Percentiles rank a stretch among this genome's conserved stretches.
phyloP scores from a whole-genome alignment of 768 basidiomycete species.

The Chalciporus sphaerocephalus region DNA sequence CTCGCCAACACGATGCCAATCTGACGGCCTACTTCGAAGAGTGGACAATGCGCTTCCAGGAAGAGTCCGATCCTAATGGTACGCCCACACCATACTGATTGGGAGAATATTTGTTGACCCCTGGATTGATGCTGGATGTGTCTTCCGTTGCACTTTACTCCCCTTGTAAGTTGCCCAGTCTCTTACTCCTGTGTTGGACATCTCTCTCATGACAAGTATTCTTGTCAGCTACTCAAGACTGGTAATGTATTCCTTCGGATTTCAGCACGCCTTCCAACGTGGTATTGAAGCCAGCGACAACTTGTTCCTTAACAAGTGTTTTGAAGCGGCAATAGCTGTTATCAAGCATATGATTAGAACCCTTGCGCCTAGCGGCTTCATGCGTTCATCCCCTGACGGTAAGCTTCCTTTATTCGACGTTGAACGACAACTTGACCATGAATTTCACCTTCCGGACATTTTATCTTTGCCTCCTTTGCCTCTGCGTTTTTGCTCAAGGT shows the following conservation, averaged over 20 bases:
- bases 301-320: slow-evolving; percentile 69
- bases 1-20: slow-evolving; percentile 53
- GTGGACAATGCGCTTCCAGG: slow-evolving; percentile 56
- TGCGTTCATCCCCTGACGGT: slow-evolving; percentile 80
- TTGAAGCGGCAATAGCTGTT: slow-evolving; percentile 65
- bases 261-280: slow-evolving; percentile 75
- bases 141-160: slow-evolving; percentile 60
- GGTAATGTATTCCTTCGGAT: slow-evolving; percentile 84
- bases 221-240: slow-evolving; percentile 72
- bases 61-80: slow-evolving; percentile 60
- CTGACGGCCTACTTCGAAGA: slow-evolving; percentile 60
- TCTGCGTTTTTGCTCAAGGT: slow-evolving; percentile 83
- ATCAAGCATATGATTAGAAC: slow-evolving; percentile 61
- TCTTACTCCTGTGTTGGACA: not conserved
- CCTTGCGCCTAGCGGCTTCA: slow-evolving; percentile 66
- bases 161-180: slow-evolving; percentile 59
- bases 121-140: slow-evolving; percentile 49
- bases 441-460: slow-evolving; percentile 47
- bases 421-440: not conserved
- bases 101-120: not conserved
- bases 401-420: slow-evolving; percentile 12
- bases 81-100: not conserved
- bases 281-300: slow-evolving; percentile 60
- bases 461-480: slow-evolving; percentile 76
- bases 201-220: slow-evolving; percentile 36